These are phyloP conservation scores for Nicotiana attenuata DNA, from an alignment of 257 asterid genomes.

Conservation along the genomic window DNA sequence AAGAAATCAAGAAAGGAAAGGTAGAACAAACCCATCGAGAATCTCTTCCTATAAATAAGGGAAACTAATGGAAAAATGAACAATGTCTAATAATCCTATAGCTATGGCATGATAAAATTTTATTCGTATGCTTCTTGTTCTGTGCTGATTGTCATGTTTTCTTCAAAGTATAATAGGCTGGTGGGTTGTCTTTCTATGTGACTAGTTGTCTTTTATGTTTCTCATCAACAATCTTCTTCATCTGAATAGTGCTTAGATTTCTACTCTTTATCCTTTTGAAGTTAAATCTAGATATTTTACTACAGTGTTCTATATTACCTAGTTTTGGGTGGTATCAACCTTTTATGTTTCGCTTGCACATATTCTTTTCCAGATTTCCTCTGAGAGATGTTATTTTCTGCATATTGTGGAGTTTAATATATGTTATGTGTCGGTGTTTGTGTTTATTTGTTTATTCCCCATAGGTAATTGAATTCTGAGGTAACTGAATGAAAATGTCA, in stretches of 20 bases:
- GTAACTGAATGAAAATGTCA: neutral
- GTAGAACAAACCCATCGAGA: conserved; percentile 14
- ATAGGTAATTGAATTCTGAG: neutral
- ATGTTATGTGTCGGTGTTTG: neutral
- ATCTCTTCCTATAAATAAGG: neutral
- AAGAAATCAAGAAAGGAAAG: conserved; percentile 61
- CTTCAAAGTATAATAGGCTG: neutral
- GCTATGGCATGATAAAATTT: neutral
- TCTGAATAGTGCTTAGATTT: neutral
- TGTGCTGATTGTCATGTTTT: neutral
- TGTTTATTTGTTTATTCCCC: neutral
- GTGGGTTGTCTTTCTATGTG: neutral
- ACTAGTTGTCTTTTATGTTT: neutral
- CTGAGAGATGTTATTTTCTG: neutral
- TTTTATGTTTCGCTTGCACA: neutral
- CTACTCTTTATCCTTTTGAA: neutral
- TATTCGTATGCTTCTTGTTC: neutral
- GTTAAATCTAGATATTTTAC: neutral
- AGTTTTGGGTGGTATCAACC: neutral
- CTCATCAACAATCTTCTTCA: neutral
- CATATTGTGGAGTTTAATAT: neutral
- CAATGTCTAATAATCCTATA: neutral
- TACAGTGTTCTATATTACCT: neutral
- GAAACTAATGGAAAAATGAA: neutral
- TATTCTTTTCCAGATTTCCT: neutral